phyloP scores from a whole-genome alignment of 2,329 filamentous ascomycete species.

The Stenocarpella maydis region DNA sequence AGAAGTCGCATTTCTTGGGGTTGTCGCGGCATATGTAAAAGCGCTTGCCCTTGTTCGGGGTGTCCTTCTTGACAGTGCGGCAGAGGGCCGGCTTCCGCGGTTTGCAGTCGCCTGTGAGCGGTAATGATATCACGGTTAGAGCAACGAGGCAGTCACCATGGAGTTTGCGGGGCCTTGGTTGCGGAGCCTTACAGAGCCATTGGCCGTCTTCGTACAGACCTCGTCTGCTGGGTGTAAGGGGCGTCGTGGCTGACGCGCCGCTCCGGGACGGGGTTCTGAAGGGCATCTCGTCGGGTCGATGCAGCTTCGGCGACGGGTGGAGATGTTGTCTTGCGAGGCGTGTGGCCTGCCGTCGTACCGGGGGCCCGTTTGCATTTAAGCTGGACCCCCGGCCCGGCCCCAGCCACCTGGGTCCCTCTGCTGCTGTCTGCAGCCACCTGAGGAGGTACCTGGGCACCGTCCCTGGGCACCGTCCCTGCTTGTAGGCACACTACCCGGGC shows the following conservation, averaged over 20 bases:
- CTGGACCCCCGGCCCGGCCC: background rate
- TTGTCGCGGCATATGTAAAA: conserved; percentile 53
- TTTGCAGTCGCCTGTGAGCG: conserved; percentile 51
- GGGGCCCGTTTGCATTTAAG: no score
- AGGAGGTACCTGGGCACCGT: no score
- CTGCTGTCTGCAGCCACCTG: background rate
- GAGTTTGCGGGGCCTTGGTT: background rate
- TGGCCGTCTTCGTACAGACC: conserved; percentile 40
- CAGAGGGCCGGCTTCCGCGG: conserved; percentile 49
- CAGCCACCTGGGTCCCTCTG: conserved; percentile 8
- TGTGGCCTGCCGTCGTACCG: no score
- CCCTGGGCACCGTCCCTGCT: no score
- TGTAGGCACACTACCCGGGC: no score
- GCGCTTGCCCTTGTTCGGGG: conserved; percentile 49
- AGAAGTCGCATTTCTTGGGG: conserved; percentile 50
- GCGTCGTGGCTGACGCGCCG: conserved; percentile 4
- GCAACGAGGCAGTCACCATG: background rate
- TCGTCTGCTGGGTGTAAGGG: conserved; percentile 24
- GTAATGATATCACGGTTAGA: background rate
- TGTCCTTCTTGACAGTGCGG: conserved; percentile 49
- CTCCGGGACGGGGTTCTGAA: conserved; percentile 34
- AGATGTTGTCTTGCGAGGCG: background rate
- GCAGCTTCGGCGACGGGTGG: background rate
- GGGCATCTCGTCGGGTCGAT: conserved; percentile 12
- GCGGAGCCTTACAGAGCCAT: conserved; percentile 41